Evolutionary conservation across 768 basidiomycete genomes (phyloP).

Genomic region (Butyriboletus loyo): DNA sequence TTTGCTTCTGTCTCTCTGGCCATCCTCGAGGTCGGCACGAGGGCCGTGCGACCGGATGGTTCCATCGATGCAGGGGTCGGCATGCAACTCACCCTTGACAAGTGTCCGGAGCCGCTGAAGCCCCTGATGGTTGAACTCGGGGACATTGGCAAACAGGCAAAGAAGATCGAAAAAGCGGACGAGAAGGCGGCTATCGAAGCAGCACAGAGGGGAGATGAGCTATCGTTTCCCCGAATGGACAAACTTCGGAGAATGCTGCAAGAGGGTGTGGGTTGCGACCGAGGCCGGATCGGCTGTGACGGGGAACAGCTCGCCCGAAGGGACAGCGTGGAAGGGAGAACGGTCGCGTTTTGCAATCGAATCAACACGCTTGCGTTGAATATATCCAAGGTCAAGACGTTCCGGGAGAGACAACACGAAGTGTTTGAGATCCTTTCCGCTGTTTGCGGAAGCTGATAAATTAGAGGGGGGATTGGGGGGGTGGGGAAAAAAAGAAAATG

Average conservation of each 20-base stretch:
- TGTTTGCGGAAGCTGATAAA: conserved; percentile 17
- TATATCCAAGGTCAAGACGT: conserved; percentile 68
- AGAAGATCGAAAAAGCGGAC: conserved; percentile 53
- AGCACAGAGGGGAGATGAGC: conserved; percentile 30
- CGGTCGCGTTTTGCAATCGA: conserved; percentile 71
- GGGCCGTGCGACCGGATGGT: conserved; percentile 45
- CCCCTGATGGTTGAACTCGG: conserved; percentile 71
- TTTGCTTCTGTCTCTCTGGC: conserved; percentile 74
- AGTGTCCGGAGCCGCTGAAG: conserved; percentile 60
- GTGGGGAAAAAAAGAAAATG: neutral
- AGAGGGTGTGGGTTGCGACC: conserved; percentile 50
- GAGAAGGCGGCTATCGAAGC: conserved; percentile 47
- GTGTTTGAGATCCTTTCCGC: conserved; percentile 58
- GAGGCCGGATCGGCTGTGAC: neutral
- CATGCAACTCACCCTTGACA: conserved; percentile 47
- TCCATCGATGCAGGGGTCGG: conserved; percentile 51
- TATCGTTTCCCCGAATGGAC: conserved; percentile 51
- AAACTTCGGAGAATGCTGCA: conserved; percentile 55
- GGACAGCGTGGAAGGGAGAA: conserved; percentile 58
- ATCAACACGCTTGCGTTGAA: conserved; percentile 71
- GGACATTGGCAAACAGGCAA: conserved; percentile 50
- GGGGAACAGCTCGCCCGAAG: conserved; percentile 32
- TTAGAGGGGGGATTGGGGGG: too few species aligned
- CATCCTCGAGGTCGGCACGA: conserved; percentile 63
- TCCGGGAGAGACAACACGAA: conserved; percentile 65